phyloP scores from a whole-genome alignment of 805 yeast species.

The Ogataea parapolymorpha region DNA sequence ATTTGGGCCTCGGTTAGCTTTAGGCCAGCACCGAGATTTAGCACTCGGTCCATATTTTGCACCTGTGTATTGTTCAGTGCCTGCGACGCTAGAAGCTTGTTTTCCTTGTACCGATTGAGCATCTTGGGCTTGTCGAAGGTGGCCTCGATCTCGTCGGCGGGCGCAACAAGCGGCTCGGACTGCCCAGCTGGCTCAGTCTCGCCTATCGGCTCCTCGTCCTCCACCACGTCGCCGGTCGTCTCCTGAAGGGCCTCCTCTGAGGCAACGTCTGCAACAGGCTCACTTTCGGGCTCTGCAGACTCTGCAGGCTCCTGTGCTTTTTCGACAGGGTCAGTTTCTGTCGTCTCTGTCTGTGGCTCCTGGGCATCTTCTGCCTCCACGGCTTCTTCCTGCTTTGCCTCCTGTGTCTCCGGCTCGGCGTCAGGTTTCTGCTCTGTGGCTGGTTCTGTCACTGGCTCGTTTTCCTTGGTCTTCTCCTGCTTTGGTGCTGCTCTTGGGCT shows the following conservation, averaged over 20 bases:
- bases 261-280: background rate
- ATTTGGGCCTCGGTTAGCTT: slow-evolving; percentile 52
- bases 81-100: slow-evolving; percentile 45
- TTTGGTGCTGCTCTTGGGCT: background rate
- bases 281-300: no score
- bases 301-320: background rate
- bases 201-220: slow-evolving; percentile 20
- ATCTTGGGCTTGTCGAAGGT: slow-evolving; percentile 46
- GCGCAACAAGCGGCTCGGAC: slow-evolving; percentile 14
- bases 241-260: slow-evolving; percentile 14
- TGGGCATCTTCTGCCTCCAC: background rate
- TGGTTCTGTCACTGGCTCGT: background rate
- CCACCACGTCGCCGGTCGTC: slow-evolving; percentile 13
- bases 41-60: slow-evolving; percentile 46
- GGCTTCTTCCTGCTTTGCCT: background rate
- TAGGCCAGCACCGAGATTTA: slow-evolving; percentile 54
- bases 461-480: background rate
- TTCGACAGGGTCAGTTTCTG: background rate
- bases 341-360: slow-evolving; percentile 2
- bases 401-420: no score
- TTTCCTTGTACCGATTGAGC: slow-evolving; percentile 46
- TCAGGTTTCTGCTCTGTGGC: background rate
- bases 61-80: slow-evolving; percentile 41
- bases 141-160: slow-evolving; percentile 37
- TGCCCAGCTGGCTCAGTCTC: slow-evolving; percentile 9